Percentiles rank a stretch among this genome's conserved stretches.
Evolutionary conservation across 805 yeast genomes (phyloP).

Genomic region (Metschnikowia vanudenii): DNA sequence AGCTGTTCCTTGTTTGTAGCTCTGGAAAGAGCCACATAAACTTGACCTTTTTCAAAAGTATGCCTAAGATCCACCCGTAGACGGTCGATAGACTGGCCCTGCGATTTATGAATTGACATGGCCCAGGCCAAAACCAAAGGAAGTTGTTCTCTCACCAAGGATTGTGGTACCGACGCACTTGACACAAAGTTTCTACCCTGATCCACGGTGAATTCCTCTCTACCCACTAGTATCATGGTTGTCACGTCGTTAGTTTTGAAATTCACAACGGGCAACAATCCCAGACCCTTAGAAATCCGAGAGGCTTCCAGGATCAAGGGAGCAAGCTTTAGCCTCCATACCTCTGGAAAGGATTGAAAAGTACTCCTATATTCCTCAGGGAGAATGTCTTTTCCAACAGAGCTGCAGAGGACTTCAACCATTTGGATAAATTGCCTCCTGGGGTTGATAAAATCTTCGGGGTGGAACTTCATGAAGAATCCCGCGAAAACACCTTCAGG

Average conservation of each 20-base stretch:
- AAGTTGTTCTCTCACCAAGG: slow-evolving; percentile 46
- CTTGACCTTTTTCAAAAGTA: slow-evolving; percentile 90
- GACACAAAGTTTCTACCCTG: slow-evolving; percentile 21
- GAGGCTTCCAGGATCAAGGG: slow-evolving; percentile 14
- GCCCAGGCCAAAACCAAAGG: slow-evolving; percentile 97
- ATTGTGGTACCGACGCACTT: neutral
- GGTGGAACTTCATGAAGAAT: slow-evolving; percentile 12
- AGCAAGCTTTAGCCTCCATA: slow-evolving; percentile 15
- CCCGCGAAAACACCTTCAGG: slow-evolving; percentile 15
- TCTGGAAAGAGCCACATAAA: slow-evolving; percentile 91
- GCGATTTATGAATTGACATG: slow-evolving; percentile 90
- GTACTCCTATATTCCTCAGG: slow-evolving; percentile 5
- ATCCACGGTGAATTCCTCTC: slow-evolving; percentile 37
- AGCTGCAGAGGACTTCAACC: slow-evolving; percentile 10
- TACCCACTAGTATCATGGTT: slow-evolving; percentile 27
- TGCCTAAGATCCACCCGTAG: slow-evolving; percentile 73
- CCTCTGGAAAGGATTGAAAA: slow-evolving; percentile 11
- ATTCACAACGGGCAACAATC: slow-evolving; percentile 45
- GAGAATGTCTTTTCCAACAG: slow-evolving; percentile 11
- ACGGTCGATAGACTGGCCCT: slow-evolving; percentile 81
- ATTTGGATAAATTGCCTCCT: slow-evolving; percentile 12
- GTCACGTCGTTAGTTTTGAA: slow-evolving; percentile 40
- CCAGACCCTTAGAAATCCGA: slow-evolving; percentile 5
- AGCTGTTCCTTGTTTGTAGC: slow-evolving; percentile 81
- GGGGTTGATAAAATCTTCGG: slow-evolving; percentile 14